phyloP scores from a whole-genome alignment of 148 eudicot genomes.

The Camellia sinensis region DNA sequence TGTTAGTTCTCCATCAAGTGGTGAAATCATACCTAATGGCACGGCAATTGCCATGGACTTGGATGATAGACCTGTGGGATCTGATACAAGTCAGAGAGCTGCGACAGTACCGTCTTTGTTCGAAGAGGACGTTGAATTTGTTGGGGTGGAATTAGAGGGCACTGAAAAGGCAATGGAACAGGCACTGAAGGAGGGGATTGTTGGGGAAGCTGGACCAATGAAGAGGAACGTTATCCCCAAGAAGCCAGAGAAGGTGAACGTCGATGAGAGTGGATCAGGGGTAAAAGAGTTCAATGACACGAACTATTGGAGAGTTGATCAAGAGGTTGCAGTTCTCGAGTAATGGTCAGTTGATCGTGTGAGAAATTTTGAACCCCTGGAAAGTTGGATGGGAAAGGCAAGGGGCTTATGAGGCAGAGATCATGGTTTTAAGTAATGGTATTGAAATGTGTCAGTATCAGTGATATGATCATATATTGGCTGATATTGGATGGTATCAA shows the following conservation, averaged over 20 bases:
- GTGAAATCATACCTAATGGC: constrained; percentile 46
- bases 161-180: constrained; percentile 96
- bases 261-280: constrained; percentile 50
- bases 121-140: constrained; percentile 96
- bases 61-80: constrained; percentile 26
- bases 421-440: too few species aligned
- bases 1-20: constrained; percentile 29
- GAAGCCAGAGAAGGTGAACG: constrained; percentile 42
- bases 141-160: constrained; percentile 91
- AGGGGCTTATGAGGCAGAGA: constrained; percentile 2
- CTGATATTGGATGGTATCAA: too few species aligned
- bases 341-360: constrained; percentile 22
- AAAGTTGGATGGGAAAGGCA: constrained; percentile 3
- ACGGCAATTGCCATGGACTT: constrained; percentile 27
- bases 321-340: constrained; percentile 76
- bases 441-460: too few species aligned
- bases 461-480: too few species aligned
- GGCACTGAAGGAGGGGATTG: constrained; percentile 93
- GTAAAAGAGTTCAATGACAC: constrained; percentile 81
- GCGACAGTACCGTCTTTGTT: constrained; percentile 67
- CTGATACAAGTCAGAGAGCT: constrained; percentile 39
- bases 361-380: not conserved
- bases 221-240: constrained; percentile 46
- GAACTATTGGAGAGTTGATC: constrained; percentile 94
- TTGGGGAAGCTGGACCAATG: constrained; percentile 93